Evolutionary conservation across 208 protist species (phyloP).

Genomic region (Phytomonas sp.): DNA sequence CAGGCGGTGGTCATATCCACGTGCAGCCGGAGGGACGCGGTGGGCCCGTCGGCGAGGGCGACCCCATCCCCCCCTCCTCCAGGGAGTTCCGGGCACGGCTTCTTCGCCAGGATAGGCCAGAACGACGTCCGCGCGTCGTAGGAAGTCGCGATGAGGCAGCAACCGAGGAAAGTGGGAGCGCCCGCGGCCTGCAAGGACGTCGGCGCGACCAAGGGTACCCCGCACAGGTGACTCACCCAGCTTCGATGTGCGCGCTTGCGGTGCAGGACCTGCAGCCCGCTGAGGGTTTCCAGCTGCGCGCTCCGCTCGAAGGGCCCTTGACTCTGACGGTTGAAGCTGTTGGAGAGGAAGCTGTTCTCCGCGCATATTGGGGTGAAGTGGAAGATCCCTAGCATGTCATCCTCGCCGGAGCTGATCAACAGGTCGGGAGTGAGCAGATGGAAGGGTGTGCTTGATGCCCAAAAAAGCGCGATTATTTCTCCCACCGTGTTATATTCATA

Average conservation of each 20-base stretch:
- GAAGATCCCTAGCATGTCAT: slow-evolving; percentile 73
- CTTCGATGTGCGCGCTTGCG: slow-evolving; percentile 59
- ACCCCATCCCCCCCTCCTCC: slow-evolving; percentile 6
- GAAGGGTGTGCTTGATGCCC: slow-evolving; percentile 32
- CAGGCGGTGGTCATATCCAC: slow-evolving; percentile 35
- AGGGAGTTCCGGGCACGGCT: background rate
- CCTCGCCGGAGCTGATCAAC: slow-evolving; percentile 59
- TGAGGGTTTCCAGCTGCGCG: no score
- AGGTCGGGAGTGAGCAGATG: slow-evolving; percentile 47
- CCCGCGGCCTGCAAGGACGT: background rate
- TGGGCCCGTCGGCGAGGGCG: slow-evolving; percentile 24
- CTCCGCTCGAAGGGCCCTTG: no score
- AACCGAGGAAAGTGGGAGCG: slow-evolving; percentile 29
- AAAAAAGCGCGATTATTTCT: slow-evolving; percentile 51
- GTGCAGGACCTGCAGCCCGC: slow-evolving; percentile 38
- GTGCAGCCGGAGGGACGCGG: slow-evolving; percentile 42
- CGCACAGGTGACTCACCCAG: slow-evolving; percentile 49
- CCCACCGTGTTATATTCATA: slow-evolving; percentile 66
- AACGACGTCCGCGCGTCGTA: slow-evolving; percentile 71
- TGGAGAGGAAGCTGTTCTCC: background rate
- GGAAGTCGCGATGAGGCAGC: slow-evolving; percentile 48
- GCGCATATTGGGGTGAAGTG: no score
- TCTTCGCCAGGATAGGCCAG: slow-evolving; percentile 50
- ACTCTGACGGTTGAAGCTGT: slow-evolving; percentile 10
- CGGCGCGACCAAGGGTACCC: slow-evolving; percentile 40